These are phyloP conservation scores for Ambrosiella cleistominuta DNA, from an alignment of 2,329 filamentous ascomycete species.

Conservation along the genomic window DNA sequence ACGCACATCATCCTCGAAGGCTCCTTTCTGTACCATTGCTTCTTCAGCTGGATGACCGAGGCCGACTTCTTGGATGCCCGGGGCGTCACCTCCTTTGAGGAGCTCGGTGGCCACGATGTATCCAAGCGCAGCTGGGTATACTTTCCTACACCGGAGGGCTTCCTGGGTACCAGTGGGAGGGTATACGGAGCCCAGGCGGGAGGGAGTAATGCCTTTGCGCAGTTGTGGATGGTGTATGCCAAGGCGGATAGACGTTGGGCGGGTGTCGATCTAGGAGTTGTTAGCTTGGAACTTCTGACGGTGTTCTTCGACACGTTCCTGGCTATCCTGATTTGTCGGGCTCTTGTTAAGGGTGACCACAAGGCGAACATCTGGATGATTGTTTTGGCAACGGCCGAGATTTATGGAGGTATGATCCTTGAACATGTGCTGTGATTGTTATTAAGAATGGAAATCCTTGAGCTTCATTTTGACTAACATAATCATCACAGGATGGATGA, in stretches of 20 bases:
- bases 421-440: neutral
- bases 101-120: conserved; percentile 13
- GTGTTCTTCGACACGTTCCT: conserved; percentile 44
- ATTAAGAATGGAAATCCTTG: neutral
- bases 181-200: conserved; percentile 41
- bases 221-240: conserved; percentile 53
- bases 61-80: conserved; percentile 11
- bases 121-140: conserved; percentile 15
- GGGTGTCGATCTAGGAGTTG: conserved; percentile 42
- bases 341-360: conserved; percentile 36
- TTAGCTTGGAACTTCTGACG: conserved; percentile 48
- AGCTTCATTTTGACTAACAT: neutral
- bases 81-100: conserved; percentile 1
- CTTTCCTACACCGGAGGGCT: conserved; percentile 35
- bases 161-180: conserved; percentile 28
- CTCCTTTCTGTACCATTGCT: conserved; percentile 83
- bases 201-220: conserved; percentile 35
- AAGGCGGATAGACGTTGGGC: conserved; percentile 47
- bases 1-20: conserved; percentile 87
- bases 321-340: conserved; percentile 41
- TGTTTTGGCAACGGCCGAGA: conserved; percentile 45
- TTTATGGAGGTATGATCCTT: conserved; percentile 39
- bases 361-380: conserved; percentile 45
- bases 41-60: conserved; percentile 42
- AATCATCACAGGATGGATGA: conserved; percentile 42